Percentiles rank a stretch among this genome's conserved stretches.
phyloP scores from a whole-genome alignment of 2,329 filamentous ascomycete genomes.

The Trichoderma sp. region DNA sequence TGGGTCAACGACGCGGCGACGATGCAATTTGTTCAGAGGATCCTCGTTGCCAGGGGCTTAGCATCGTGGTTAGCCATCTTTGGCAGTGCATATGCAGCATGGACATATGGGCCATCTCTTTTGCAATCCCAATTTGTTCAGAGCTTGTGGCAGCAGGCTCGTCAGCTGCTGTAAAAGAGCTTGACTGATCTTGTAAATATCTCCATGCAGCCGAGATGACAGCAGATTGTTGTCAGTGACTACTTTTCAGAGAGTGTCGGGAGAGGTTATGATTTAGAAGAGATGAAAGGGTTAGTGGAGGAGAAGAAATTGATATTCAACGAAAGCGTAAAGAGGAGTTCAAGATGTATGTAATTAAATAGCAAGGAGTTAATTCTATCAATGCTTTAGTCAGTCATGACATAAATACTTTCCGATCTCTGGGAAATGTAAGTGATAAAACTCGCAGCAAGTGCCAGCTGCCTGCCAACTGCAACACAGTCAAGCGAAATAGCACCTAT shows the following conservation, averaged over 20 bases:
- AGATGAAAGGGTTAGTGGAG: neutral
- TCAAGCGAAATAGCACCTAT: neutral
- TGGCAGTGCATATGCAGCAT: conserved; percentile 17
- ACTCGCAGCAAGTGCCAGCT: neutral
- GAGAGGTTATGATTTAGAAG: neutral
- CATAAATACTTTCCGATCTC: neutral
- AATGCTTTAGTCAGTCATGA: neutral
- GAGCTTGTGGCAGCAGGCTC: neutral
- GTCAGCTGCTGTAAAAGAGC: neutral
- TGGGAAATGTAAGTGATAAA: neutral
- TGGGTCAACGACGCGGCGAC: conserved; percentile 31
- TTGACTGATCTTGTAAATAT: too few relatives aligned
- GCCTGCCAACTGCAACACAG: neutral
- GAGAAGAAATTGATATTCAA: neutral
- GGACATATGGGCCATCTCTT: conserved; percentile 19
- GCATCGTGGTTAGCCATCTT: conserved; percentile 21
- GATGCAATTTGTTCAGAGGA: conserved; percentile 21
- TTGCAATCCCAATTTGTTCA: neutral
- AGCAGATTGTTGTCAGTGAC: neutral
- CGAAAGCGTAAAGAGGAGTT: neutral
- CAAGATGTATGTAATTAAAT: neutral
- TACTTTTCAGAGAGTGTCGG: neutral
- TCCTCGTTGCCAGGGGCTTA: conserved; percentile 21
- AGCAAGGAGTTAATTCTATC: neutral
- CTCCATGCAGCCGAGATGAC: neutral